Conservation (phyloP, 2,329 filamentous ascomycete species). For the Lizonia empirigonia region DNA sequence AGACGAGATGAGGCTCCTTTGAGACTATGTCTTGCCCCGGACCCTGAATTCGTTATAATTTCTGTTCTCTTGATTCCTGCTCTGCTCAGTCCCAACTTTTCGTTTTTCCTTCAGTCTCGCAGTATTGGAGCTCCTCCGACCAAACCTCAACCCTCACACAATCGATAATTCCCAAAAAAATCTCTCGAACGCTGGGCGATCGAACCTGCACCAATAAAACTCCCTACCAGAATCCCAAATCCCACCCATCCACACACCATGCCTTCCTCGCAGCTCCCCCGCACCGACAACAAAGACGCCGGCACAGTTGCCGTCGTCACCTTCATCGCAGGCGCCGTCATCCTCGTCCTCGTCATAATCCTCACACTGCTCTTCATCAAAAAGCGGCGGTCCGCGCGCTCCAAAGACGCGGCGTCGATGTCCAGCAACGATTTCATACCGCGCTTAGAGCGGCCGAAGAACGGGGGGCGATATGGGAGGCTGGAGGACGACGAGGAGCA, state of each 20-base stretch:
- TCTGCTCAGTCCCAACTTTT: too few relatives aligned
- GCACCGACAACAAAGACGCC: not conserved
- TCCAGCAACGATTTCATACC: not conserved
- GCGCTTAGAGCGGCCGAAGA: not conserved
- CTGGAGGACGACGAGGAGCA: conserved; percentile 14
- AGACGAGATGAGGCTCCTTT: conserved; percentile 13
- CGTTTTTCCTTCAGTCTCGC: not conserved
- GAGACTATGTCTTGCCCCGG: conserved; percentile 6
- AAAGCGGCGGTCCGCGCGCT: not conserved
- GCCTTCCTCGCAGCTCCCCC: not conserved
- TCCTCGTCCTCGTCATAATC: conserved; percentile 14
- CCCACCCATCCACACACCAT: too few relatives aligned
- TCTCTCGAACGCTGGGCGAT: too few relatives aligned
- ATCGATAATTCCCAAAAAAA: too few relatives aligned
- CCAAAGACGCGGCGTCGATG: not conserved
- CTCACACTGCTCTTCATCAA: conserved; percentile 5
- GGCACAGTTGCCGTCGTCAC: conserved; percentile 10
- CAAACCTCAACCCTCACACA: too few relatives aligned
- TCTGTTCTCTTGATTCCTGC: too few relatives aligned
- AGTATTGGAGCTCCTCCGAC: too few relatives aligned
- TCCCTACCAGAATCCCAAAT: too few relatives aligned
- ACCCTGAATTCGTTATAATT: not conserved
- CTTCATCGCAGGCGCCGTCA: conserved; percentile 9
- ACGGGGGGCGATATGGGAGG: conserved; percentile 6
- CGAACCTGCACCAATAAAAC: too few relatives aligned